Percentiles rank a stretch among this genome's conserved stretches.
phyloP scores from a whole-genome alignment of 352 stramenopile genomes.

The Pseudoperonospora humuli region DNA sequence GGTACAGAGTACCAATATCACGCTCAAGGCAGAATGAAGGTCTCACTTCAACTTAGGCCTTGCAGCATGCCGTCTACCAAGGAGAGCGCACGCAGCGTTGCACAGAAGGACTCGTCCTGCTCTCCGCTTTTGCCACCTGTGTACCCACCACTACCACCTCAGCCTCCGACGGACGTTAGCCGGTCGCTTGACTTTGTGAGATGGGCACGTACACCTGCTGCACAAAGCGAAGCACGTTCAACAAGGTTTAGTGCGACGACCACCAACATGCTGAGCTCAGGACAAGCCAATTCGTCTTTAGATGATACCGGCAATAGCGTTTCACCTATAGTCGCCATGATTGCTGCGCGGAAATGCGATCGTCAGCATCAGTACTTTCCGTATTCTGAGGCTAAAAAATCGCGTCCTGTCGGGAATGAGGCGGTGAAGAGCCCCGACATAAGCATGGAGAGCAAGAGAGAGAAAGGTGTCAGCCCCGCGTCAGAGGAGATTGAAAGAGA shows the following conservation, averaged over 20 bases:
- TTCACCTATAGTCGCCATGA: background rate
- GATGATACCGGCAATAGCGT: constrained; percentile 5
- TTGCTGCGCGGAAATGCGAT: constrained; percentile 10
- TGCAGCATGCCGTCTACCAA: constrained; percentile 12
- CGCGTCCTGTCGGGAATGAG: background rate
- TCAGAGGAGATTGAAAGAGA: background rate
- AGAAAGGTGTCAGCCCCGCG: background rate
- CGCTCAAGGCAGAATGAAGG: constrained; percentile 5
- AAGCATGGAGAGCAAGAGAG: background rate
- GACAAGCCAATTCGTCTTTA: background rate
- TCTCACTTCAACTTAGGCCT: constrained; percentile 20
- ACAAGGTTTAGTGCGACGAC: constrained; percentile 8
- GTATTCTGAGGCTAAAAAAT: constrained; percentile 1
- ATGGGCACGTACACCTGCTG: constrained; percentile 1
- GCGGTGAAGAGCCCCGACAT: background rate
- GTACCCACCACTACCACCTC: constrained; percentile 15
- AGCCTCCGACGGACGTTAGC: constrained; percentile 15
- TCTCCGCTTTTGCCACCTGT: background rate
- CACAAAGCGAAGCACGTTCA: background rate
- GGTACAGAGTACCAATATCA: constrained; percentile 14
- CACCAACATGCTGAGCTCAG: no score
- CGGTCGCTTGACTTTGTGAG: constrained; percentile 1
- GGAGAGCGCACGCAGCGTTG: constrained; percentile 1
- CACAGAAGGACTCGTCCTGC: background rate
- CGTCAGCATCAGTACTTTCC: constrained; percentile 14